Evolutionary conservation across 495 filamentous ascomycete species (phyloP).

Genomic region (Aspergillus nidulans): DNA sequence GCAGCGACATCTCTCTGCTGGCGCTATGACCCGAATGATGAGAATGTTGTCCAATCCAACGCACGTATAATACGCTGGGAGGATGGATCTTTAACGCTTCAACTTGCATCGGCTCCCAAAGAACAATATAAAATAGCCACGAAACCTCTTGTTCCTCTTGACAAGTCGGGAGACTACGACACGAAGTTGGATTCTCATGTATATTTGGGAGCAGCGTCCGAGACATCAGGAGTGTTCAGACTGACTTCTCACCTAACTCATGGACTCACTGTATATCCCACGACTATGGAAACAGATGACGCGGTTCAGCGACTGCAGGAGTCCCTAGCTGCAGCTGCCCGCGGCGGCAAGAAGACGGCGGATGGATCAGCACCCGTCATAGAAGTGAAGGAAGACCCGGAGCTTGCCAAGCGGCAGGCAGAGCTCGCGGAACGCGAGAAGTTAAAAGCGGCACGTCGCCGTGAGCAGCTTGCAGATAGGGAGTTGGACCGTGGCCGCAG

Average conservation of each 20-base stretch:
- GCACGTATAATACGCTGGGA: conserved; percentile 75
- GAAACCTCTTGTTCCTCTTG: conserved; percentile 70
- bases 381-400: conserved; percentile 68
- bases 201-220: conserved; percentile 72
- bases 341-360: conserved; percentile 53
- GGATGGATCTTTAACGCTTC: conserved; percentile 78
- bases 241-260: conserved; percentile 78
- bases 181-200: conserved; percentile 72
- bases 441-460: conserved; percentile 59
- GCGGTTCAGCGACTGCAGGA: conserved; percentile 72
- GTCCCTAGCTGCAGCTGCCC: conserved; percentile 58
- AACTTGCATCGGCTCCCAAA: conserved; percentile 63
- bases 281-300: conserved; percentile 66
- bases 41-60: conserved; percentile 63
- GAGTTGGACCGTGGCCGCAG: conserved; percentile 55
- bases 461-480: conserved; percentile 63
- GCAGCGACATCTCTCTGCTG: conserved; percentile 67
- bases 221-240: conserved; percentile 64
- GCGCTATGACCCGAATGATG: conserved; percentile 61
- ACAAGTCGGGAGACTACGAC: conserved; percentile 57
- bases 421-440: conserved; percentile 71
- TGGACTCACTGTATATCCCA: conserved; percentile 66
- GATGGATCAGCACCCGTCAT: conserved; percentile 55
- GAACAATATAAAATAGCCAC: conserved; percentile 76
- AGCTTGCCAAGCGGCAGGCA: conserved; percentile 69